Conservation (phyloP, 2,329 filamentous ascomycete species). For the Cytospora schulzeri region DNA sequence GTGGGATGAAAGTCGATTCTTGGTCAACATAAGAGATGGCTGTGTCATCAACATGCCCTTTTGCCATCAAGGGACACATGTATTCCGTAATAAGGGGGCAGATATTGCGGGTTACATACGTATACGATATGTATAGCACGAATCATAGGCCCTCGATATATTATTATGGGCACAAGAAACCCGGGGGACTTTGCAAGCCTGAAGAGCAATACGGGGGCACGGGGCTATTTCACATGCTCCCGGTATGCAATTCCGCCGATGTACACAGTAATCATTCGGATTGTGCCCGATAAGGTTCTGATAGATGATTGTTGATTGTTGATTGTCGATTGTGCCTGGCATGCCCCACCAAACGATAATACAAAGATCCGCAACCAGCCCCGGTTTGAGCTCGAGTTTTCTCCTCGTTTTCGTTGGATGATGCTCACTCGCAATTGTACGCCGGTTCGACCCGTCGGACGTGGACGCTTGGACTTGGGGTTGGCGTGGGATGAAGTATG, state of each 20-base stretch:
- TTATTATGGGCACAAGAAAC: neutral
- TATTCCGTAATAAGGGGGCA: neutral
- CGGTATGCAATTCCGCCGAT: neutral
- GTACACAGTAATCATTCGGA: constrained; percentile 15
- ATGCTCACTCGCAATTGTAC: neutral
- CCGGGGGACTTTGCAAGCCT: neutral
- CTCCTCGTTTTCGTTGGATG: neutral
- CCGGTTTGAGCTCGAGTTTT: neutral
- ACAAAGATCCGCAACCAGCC: neutral
- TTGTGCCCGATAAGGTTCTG: constrained; percentile 22
- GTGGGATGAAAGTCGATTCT: neutral
- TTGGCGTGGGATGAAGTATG: neutral
- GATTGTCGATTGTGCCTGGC: constrained; percentile 3
- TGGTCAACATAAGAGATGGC: constrained; percentile 1
- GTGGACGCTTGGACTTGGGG: neutral
- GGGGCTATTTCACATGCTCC: constrained; percentile 14
- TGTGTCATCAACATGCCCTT: neutral
- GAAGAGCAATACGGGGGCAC: neutral
- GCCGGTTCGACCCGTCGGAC: constrained; percentile 6
- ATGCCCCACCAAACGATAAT: constrained; percentile 4
- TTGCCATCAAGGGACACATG: constrained; percentile 2
- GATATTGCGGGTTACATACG: neutral
- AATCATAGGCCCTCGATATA: constrained; percentile 19
- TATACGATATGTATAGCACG: neutral
- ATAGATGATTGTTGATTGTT: neutral